phyloP scores from a whole-genome alignment of 2,329 filamentous ascomycete genomes.

The Phymatotrichopsis omnivora region DNA sequence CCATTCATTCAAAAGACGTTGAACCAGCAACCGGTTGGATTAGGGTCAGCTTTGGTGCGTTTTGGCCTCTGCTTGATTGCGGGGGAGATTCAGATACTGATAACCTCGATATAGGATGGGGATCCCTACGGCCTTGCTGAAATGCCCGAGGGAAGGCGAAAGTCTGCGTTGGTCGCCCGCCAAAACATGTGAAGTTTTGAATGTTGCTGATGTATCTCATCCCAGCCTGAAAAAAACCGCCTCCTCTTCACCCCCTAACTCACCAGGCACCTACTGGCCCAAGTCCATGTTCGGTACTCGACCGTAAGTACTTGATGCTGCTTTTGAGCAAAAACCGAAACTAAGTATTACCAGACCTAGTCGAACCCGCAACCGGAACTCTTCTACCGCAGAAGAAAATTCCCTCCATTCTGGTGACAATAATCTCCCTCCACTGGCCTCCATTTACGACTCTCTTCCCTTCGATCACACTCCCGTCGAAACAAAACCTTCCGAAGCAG shows the following conservation, averaged over 20 bases:
- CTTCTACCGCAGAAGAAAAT: conserved; percentile 23
- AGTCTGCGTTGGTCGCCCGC: conserved; percentile 16
- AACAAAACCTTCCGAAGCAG: conserved; percentile 24
- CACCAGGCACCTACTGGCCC: conserved; percentile 21
- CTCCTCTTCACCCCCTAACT: conserved; percentile 20
- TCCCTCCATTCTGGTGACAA: conserved; percentile 18
- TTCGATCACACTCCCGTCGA: conserved; percentile 18
- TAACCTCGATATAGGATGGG: not conserved
- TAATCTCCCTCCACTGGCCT: conserved; percentile 23
- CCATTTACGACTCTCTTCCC: conserved; percentile 24
- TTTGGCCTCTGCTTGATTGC: not conserved
- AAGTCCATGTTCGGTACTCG: conserved; percentile 27
- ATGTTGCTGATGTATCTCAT: conserved; percentile 6
- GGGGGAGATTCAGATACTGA: not conserved
- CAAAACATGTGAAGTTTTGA: not conserved
- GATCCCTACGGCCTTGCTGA: conserved; percentile 17
- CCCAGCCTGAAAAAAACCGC: conserved; percentile 21
- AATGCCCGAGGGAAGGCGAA: conserved; percentile 21
- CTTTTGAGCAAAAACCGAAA: not conserved
- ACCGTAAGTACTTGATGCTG: conserved; percentile 11
- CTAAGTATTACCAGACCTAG: conserved; percentile 22
- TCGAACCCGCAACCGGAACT: conserved; percentile 25
- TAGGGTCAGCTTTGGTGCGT: conserved; percentile 19
- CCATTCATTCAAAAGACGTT: conserved; percentile 27
- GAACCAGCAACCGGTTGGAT: conserved; percentile 15